Evolutionary conservation across 2,329 filamentous ascomycete species (phyloP), one percentile per base, ranked within the genome.

Genomic region (Sporothrix euskadiensis): DNA sequence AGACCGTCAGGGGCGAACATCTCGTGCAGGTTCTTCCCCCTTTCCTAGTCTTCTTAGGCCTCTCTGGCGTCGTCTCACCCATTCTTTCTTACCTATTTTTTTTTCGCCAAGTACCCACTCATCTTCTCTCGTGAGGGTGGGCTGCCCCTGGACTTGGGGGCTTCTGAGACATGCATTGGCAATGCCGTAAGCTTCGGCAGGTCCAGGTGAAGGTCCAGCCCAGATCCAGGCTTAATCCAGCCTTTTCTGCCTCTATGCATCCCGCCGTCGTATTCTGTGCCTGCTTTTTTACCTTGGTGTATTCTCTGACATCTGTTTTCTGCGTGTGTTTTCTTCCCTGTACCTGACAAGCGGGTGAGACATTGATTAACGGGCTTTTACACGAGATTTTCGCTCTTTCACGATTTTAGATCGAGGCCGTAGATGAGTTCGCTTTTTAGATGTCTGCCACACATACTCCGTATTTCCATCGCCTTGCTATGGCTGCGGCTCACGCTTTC

Each of bases 61-160:
- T 49, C 14, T 49, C 19, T 19, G 14, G 44, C 14, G 4, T 49
- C 6, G 14, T 49, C 44, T 49, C 44, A 19, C 44, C 3, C 44
- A 49, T 19, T n/a, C 2, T 3, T 26, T 10, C 22, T 22, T 30
- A 7, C 52, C 22, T 56, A 26, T 14, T 56, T 56, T 56, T 14
- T 56, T 56, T 30, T 22, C 52, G 44, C 19, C 6, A n/a, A 5
- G 26, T 47, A 47, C 16, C 52, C 52, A 66, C 35, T 3, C n/a
- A 5, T 26, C 30, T 30, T 16, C 22, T 44, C n/a, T 19, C 12
- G 12, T 30, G 61, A 47, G 39, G 61, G n/a, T 30, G 39, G n/a
- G 61, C 39, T 47, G 61, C 61, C 61, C 39, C 61, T 61, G 57
- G 56, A 59, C 30, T 44, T 35, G 59, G 59, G n/a, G n/a, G 61